phyloP scores from a whole-genome alignment of 2,329 filamentous ascomycete species.

The Microsporum canis region DNA sequence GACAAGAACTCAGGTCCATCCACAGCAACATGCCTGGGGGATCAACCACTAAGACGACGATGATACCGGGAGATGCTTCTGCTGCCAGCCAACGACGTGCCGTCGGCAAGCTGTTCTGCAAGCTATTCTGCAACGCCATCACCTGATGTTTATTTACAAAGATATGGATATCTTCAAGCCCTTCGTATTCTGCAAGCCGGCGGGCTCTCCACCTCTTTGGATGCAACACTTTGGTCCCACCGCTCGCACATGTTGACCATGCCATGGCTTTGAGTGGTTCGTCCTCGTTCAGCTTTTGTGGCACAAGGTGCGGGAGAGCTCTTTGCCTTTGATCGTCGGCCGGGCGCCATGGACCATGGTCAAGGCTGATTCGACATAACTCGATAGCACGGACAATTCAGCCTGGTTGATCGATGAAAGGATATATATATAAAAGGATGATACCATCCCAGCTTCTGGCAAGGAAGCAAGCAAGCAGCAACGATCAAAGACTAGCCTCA shows the following conservation, averaged over 20 bases:
- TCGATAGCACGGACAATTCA: background rate
- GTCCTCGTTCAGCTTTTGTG: background rate
- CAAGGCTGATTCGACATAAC: background rate
- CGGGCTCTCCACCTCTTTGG: background rate
- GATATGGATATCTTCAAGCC: background rate
- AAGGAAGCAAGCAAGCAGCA: background rate
- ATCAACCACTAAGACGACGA: conserved; percentile 2
- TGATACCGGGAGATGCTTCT: background rate
- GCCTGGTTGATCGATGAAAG: background rate
- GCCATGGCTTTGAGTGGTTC: background rate
- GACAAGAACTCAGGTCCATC: background rate
- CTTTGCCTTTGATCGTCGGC: conserved; percentile 1
- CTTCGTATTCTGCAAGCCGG: background rate
- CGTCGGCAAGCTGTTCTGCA: background rate
- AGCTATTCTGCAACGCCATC: background rate
- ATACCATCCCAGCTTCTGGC: background rate
- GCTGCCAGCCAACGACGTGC: background rate
- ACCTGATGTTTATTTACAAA: background rate
- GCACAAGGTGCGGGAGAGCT: background rate
- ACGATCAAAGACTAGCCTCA: background rate
- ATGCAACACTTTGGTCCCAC: background rate
- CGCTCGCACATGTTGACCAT: background rate
- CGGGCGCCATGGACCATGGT: background rate
- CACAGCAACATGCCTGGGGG: background rate
- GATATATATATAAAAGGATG: background rate